These are phyloP conservation scores for Penicillium oxalicum DNA, from an alignment of 2,329 filamentous ascomycete species.

Conservation along the genomic window DNA sequence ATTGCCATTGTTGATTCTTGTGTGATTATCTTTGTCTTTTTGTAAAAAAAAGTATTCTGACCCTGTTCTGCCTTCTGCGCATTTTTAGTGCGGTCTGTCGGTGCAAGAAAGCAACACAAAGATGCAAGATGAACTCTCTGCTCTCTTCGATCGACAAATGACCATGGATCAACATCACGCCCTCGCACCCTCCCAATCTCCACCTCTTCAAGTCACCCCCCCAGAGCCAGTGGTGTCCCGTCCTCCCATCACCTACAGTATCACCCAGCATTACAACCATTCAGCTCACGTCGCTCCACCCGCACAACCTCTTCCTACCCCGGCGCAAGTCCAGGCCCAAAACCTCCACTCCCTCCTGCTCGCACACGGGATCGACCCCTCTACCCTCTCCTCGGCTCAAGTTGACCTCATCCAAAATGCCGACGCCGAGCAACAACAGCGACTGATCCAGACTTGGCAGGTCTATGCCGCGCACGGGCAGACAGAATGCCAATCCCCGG, in stretches of 20 bases:
- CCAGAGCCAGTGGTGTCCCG: constrained; percentile 28
- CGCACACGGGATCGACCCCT: constrained; percentile 64
- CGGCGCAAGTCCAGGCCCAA: constrained; percentile 26
- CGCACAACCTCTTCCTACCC: too few species aligned
- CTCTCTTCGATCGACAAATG: constrained; percentile 71
- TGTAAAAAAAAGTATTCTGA: constrained; percentile 2
- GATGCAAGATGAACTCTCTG: constrained; percentile 74
- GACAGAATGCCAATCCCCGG: constrained; percentile 4
- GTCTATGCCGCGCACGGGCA: constrained; percentile 53
- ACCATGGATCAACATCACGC: constrained; percentile 46
- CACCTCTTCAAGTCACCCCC: constrained; percentile 14
- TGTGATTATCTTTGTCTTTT: too few species aligned
- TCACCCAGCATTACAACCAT: constrained; percentile 79
- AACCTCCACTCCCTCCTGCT: constrained; percentile 53
- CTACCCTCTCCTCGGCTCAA: constrained; percentile 65
- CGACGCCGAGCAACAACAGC: constrained; percentile 62
- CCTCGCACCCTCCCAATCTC: constrained; percentile 23
- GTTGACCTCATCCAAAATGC: constrained; percentile 72
- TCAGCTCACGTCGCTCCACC: constrained; percentile 57
- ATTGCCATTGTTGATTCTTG: too few species aligned
- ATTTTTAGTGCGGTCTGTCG: constrained; percentile 38
- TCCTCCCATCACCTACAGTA: constrained; percentile 61
- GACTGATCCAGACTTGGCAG: constrained; percentile 78
- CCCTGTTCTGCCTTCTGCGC: constrained; percentile 13
- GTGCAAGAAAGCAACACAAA: constrained; percentile 49